Percentiles rank a stretch among this genome's conserved stretches.
Conservation (phyloP, 441 rosid species). For the Populus hybrid region DNA sequence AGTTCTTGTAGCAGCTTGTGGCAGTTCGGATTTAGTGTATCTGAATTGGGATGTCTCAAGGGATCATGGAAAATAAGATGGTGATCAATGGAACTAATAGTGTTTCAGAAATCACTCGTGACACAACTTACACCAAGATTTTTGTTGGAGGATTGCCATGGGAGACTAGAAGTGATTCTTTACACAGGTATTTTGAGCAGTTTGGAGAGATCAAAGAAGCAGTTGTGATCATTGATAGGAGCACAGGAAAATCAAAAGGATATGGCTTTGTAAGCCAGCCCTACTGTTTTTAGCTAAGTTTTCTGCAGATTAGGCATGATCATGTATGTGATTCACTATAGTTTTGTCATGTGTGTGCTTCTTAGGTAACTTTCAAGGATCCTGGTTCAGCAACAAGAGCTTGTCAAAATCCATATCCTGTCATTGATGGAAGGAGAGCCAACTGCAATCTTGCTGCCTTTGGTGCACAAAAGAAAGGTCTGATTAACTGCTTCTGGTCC, state of each 20-base stretch:
- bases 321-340: not conserved
- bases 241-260: constrained; percentile 66
- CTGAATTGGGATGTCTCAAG: not conserved
- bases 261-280: constrained; percentile 55
- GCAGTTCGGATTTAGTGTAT: not conserved
- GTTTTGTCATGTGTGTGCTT: not conserved
- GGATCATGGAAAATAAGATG: not conserved
- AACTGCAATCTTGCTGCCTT: constrained; percentile 51
- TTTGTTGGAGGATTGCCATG: too few relatives aligned
- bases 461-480: constrained; percentile 18
- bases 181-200: constrained; percentile 53
- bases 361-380: constrained; percentile 15
- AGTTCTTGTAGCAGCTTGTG: not conserved
- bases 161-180: constrained; percentile 58
- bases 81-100: not conserved
- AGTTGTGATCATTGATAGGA: constrained; percentile 63
- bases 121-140: constrained; percentile 54
- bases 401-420: constrained; percentile 39
- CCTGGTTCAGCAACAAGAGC: constrained; percentile 46
- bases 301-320: constrained; percentile 13
- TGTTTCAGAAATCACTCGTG: constrained; percentile 10
- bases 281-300: constrained; percentile 35
- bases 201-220: constrained; percentile 72
- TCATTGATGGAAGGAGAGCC: constrained; percentile 46
- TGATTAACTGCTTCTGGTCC: not conserved